Evolutionary conservation across 257 asterid genomes (phyloP), one percentile per base, ranked within the genome.

Genomic region (Capsicum chinense): DNA sequence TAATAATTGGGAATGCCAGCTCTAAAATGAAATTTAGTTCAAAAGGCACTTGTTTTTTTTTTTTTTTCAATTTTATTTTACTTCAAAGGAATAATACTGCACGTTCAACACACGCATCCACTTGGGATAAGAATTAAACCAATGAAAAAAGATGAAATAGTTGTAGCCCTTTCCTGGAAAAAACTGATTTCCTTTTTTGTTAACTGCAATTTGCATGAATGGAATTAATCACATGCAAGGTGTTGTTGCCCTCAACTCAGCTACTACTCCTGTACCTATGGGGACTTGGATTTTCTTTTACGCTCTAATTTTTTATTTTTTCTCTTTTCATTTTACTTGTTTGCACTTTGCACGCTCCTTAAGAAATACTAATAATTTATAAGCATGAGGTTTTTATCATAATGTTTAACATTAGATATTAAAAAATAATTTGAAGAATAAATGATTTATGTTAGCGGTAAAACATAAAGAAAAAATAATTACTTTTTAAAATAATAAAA

Each of bases 221-320:
- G 14, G 7, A 39, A 12, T 74, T 21, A 74, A 73, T 73, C 35
- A 11, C 59, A 73, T 71, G 59, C 81, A 50, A 14, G 42, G 13
- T 50, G 81, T 21, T 50, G 81, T 50, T 74, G 12, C 63, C 81
- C 62, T 21, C 81, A 1, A 74, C 62, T 74, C 7, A 50, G 81
- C 81, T 74, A 74, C 81, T 74, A 74, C 80, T 63, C 70, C 33
- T 21, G 44, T 11, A 60, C 14, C 13, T 63, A 16, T 63, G 14
- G 39, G 37, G 21, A 19, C 21, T 62, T 6, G 3, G 2, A 62
- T 19, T 62, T n/a, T 19, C 9, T 9, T 9, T 62, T 19, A 21
- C 21, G 21, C 21, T 62, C 2, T 7, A n/a, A 2, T 1, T 16
- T 5, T 58, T 58, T 17, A 17, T 42, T 2, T 0, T 42, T 42